Base-by-base conservation (phyloP, 106 monocot species). In the Dioscorea alata region DNA sequence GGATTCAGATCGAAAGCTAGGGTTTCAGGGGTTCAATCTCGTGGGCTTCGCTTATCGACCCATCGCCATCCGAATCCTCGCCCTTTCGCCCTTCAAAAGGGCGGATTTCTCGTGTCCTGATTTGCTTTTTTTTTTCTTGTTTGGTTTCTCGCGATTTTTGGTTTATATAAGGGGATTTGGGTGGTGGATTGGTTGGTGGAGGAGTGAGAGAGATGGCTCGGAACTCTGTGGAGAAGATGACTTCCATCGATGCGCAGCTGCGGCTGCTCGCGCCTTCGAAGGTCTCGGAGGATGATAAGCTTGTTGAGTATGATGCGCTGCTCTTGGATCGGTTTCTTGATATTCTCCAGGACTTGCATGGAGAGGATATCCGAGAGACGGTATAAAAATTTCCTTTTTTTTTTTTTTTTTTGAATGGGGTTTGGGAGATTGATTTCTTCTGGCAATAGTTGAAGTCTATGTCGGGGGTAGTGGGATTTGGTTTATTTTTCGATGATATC, bases 221-320 rank as follows among this genome's bases (percentile, higher is more conserved):
- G 58, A 69, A 49, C 50, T 42, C 70, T 62, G 1, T 87, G 67
- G 87, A 85, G 79, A 89, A 82, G 87, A 65, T 89, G 68, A 71
- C 80, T 57, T 97, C 97, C 60, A 87, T 97, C 50, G 92, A 97
- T 70, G 97, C 97, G 4, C 97, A 97, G 64, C 68, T 97, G 77
- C 70, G 97, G 73, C 76, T 87, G 23, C 81, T 97, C 57, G 92
- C 89, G 61, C 97, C 97, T 32, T 72, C 64, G 18, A 97, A 97
- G 81, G 92, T 97, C n/a, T 97, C 97, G 50, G 97, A 92, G 67
- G 97, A 97, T 48, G 97, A 97, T 73, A 92, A 92, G 78, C 81
- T 97, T 23, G 89, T 97, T 23, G 97, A 97, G 74, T 97, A 97
- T 63, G 97, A 89, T 22, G 97, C 97, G 14, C 68, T 92, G 13